phyloP scores from a whole-genome alignment of 441 rosid genomes.

The Erodium trifolium region DNA sequence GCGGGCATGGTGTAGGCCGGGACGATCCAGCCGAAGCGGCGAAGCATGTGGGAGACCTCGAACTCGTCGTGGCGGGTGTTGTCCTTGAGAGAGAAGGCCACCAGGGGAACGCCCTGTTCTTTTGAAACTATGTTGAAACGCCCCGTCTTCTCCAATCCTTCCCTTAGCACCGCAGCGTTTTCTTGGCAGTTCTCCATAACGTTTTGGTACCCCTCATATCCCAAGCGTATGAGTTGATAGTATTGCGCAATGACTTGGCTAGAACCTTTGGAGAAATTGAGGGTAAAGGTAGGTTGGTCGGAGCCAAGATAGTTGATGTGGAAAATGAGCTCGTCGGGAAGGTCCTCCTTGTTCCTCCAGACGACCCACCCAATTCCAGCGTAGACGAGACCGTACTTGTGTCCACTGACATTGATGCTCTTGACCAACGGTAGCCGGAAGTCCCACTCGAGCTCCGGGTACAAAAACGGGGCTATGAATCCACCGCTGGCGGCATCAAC shows the following conservation, averaged over 20 bases:
- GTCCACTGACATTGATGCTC: conserved; percentile 43
- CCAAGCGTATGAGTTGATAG: conserved; percentile 38
- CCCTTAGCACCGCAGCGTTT: conserved; percentile 52
- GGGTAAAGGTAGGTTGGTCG: conserved; percentile 95
- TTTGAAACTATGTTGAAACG: conserved; percentile 68
- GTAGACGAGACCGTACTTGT: conserved; percentile 81
- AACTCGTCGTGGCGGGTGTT: conserved; percentile 52
- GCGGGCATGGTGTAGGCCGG: conserved; percentile 91
- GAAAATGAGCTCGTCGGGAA: conserved; percentile 90
- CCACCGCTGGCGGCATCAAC: too few relatives aligned
- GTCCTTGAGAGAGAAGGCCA: conserved; percentile 85
- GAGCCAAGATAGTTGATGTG: conserved; percentile 89
- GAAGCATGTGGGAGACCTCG: conserved; percentile 60
- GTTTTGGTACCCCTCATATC: conserved; percentile 70
- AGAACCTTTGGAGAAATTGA: conserved; percentile 91
- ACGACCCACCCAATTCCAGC: conserved; percentile 92
- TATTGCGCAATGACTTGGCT: conserved; percentile 71
- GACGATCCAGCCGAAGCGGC: conserved; percentile 84
- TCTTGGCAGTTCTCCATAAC: conserved; percentile 85
- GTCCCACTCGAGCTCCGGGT: too few relatives aligned
- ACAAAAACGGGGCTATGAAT: too few relatives aligned
- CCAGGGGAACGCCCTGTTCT: conserved; percentile 76
- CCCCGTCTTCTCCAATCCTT: conserved; percentile 61
- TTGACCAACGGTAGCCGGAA: too few relatives aligned
- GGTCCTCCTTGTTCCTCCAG: conserved; percentile 84